phyloP scores from a whole-genome alignment of 441 rosid species.

The Arabidopsis hybrid region DNA sequence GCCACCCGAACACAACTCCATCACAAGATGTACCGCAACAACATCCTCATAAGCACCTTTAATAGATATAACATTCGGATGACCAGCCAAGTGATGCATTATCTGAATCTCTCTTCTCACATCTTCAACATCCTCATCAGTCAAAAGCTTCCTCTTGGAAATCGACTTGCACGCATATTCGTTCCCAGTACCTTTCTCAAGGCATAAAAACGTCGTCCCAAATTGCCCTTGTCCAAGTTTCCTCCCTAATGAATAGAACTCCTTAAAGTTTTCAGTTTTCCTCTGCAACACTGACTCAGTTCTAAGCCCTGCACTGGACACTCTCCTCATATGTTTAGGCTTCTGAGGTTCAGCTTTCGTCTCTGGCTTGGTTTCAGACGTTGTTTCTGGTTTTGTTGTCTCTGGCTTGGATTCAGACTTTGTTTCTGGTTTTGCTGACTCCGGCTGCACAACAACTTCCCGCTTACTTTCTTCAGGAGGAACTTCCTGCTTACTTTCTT shows the following conservation, averaged over 20 bases:
- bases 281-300: conserved; percentile 77
- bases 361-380: conserved; percentile 27
- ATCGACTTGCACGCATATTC: conserved; percentile 91
- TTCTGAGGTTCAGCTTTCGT: conserved; percentile 57
- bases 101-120: conserved; percentile 94
- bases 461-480: conserved; percentile 29
- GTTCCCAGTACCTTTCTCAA: conserved; percentile 67
- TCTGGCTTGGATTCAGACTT: conserved; percentile 52
- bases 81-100: conserved; percentile 96
- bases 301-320: conserved; percentile 86
- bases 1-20: conserved; percentile 94
- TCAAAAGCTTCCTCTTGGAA: conserved; percentile 87
- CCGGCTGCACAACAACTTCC: conserved; percentile 29
- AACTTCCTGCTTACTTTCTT: conserved; percentile 26
- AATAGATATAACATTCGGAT: conserved; percentile 86
- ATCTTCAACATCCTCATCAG: conserved; percentile 91
- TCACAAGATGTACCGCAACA: conserved; percentile 86
- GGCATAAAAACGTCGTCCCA: conserved; percentile 81
- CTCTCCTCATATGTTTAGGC: conserved; percentile 72
- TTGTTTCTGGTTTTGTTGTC: conserved; percentile 46
- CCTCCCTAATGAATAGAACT: conserved; percentile 74
- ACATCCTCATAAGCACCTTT: conserved; percentile 95
- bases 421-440: conserved; percentile 38
- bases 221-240: conserved; percentile 97
- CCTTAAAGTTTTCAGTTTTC: conserved; percentile 80